Evolutionary conservation across 306 rosid species (phyloP).

Genomic region (Lablab purpureus): DNA sequence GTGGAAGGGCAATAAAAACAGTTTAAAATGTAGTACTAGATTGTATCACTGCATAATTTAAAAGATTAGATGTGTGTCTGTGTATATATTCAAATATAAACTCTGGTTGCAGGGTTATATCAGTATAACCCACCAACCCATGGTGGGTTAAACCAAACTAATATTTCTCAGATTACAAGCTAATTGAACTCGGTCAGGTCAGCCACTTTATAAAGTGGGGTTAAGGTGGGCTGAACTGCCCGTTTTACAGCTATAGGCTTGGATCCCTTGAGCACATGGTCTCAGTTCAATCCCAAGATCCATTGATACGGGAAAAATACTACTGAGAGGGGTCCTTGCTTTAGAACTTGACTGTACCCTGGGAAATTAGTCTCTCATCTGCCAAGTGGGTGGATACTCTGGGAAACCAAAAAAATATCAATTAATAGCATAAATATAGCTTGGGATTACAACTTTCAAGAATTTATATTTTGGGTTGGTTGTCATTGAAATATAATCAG

Average conservation of each 20-base stretch:
- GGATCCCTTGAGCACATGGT: neutral
- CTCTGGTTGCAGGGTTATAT: neutral
- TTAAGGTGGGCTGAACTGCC: too few species aligned
- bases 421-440: neutral
- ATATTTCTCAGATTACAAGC: too few species aligned
- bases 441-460: neutral
- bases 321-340: neutral
- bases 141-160: too few species aligned
- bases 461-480: neutral
- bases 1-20: neutral
- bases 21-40: neutral
- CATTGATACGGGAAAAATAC: neutral
- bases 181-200: too few species aligned
- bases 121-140: too few species aligned
- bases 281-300: neutral
- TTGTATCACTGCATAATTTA: neutral
- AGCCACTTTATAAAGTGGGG: too few species aligned
- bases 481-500: constrained; percentile 5
- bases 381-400: neutral
- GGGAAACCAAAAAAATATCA: neutral
- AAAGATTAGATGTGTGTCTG: neutral
- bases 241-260: too few species aligned
- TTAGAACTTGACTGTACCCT: neutral
- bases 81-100: neutral
- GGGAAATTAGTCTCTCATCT: neutral